phyloP scores from a whole-genome alignment of 768 basidiomycete genomes.

The Boletellus emodensis region DNA sequence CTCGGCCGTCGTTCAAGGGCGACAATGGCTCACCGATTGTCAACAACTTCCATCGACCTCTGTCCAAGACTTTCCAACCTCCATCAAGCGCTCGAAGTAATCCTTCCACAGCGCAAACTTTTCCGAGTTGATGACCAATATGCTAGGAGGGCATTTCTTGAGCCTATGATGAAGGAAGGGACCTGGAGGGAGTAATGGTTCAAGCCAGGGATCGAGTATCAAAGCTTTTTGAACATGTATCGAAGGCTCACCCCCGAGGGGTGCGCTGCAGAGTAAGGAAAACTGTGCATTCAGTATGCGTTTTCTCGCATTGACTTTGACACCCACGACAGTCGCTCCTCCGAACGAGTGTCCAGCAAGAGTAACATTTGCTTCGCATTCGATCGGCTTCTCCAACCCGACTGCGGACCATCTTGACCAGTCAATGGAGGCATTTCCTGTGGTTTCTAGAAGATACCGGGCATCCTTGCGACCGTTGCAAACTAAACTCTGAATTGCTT shows the following conservation, averaged over 20 bases:
- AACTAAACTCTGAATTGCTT: slow-evolving; percentile 56
- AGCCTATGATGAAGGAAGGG: slow-evolving; percentile 27
- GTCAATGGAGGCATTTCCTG: slow-evolving; percentile 35
- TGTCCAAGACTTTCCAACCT: slow-evolving; percentile 54
- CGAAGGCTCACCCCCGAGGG: slow-evolving; percentile 36
- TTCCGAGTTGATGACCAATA: slow-evolving; percentile 75
- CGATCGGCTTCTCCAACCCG: slow-evolving; percentile 23
- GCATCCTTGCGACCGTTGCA: slow-evolving; percentile 23
- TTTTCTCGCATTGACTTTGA: not conserved
- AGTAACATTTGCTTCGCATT: slow-evolving; percentile 33
- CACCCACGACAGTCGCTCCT: slow-evolving; percentile 47
- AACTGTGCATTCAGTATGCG: slow-evolving; percentile 35
- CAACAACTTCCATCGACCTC: slow-evolving; percentile 40
- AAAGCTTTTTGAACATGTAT: slow-evolving; percentile 58
- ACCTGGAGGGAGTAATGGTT: slow-evolving; percentile 63
- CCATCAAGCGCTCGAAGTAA: slow-evolving; percentile 60
- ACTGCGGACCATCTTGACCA: slow-evolving; percentile 40
- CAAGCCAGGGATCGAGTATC: slow-evolving; percentile 81
- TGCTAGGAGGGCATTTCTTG: slow-evolving; percentile 27
- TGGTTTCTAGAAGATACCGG: slow-evolving; percentile 33
- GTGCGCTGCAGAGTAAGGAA: slow-evolving; percentile 49
- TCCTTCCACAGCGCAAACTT: slow-evolving; percentile 74
- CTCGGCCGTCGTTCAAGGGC: not conserved
- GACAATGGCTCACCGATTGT: slow-evolving; percentile 43
- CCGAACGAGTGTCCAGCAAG: slow-evolving; percentile 58